These are phyloP conservation scores for Angomonas ambiguus DNA, from an alignment of 208 protist species.

Conservation along the genomic window DNA sequence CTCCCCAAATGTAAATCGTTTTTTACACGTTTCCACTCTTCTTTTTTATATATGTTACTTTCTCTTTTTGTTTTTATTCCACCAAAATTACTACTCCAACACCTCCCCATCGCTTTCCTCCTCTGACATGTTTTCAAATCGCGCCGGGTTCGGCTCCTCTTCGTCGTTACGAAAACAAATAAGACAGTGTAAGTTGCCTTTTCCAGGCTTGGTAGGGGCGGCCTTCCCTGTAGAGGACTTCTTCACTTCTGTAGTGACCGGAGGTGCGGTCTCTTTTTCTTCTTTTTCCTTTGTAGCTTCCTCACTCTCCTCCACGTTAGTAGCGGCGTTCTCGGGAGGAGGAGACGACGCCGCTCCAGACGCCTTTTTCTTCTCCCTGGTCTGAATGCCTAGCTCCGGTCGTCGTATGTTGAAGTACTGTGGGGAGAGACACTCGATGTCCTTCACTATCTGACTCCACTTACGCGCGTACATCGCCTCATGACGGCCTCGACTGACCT, in stretches of 20 bases:
- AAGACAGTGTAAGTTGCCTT: slow-evolving; percentile 81
- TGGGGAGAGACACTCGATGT: slow-evolving; percentile 71
- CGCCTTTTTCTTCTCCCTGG: slow-evolving; percentile 32
- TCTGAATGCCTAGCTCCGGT: slow-evolving; percentile 79
- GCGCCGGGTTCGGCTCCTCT: slow-evolving; percentile 47
- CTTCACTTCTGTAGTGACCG: background rate
- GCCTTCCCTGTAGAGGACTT: too few species aligned
- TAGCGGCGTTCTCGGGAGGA: background rate
- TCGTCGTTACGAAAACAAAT: slow-evolving; percentile 82
- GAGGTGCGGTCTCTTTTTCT: background rate
- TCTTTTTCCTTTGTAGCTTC: background rate
- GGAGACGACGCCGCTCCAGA: background rate
- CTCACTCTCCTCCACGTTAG: background rate
- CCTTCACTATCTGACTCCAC: slow-evolving; percentile 80
- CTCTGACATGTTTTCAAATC: slow-evolving; percentile 45
- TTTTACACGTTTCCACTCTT: too few species aligned
- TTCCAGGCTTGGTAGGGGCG: slow-evolving; percentile 14
- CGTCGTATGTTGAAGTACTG: slow-evolving; percentile 88
- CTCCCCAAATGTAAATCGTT: too few species aligned
- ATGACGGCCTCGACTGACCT: slow-evolving; percentile 83
- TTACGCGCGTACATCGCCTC: slow-evolving; percentile 80
- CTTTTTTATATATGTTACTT: slow-evolving; percentile 10
- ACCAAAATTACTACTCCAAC: background rate
- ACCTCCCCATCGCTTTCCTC: background rate
- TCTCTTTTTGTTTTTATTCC: slow-evolving; percentile 1